Conservation (phyloP, 1,139 yeast genomes). For the Yamadazyma mexicana region DNA sequence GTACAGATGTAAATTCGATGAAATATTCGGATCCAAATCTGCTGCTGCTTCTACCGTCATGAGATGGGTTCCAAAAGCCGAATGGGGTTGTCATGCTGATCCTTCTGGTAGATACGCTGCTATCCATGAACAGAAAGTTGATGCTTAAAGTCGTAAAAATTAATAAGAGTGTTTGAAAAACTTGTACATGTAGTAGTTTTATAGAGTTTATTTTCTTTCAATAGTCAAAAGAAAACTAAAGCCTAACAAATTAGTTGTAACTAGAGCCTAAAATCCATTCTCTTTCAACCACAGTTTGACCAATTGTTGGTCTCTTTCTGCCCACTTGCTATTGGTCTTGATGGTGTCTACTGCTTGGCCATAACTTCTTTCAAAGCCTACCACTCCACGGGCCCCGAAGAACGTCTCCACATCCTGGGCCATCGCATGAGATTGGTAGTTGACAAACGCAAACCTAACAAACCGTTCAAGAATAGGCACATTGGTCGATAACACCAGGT, state of each 20-base stretch:
- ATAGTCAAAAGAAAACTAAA: too few species aligned
- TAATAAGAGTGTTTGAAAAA: too few species aligned
- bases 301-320: constrained; percentile 28
- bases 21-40: constrained; percentile 72
- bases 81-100: constrained; percentile 99
- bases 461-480: constrained; percentile 67
- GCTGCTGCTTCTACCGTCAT: constrained; percentile 96
- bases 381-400: constrained; percentile 55
- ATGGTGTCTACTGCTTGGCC: constrained; percentile 57
- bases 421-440: constrained; percentile 45
- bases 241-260: too few species aligned
- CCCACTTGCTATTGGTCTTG: constrained; percentile 50
- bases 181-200: neutral
- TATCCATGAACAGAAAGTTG: constrained; percentile 68
- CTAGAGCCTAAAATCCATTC: neutral
- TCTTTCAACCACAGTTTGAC: constrained; percentile 18
- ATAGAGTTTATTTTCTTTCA: neutral
- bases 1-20: constrained; percentile 96
- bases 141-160: too few species aligned
- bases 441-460: constrained; percentile 50
- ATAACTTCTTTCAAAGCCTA: constrained; percentile 61
- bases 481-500: constrained; percentile 51
- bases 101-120: constrained; percentile 97
- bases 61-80: constrained; percentile 99
- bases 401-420: constrained; percentile 48